Base-by-base conservation (phyloP, 139 green algal species). In the Parachlorella kessleri region DNA sequence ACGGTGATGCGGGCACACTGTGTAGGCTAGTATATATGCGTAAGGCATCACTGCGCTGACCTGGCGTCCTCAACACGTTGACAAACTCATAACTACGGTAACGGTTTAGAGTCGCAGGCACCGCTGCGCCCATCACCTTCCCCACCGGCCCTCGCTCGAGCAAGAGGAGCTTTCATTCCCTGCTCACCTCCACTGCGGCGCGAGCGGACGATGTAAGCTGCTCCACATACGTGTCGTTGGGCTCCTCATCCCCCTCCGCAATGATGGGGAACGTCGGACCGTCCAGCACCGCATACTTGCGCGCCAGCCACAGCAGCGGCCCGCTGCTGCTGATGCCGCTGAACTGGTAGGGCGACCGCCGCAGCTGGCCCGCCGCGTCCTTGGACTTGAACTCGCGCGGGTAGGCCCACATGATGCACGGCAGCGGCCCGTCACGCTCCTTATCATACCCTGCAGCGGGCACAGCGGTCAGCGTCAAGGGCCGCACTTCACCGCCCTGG, bases 211-310 rank as follows among this genome's bases (percentile, higher is more conserved):
- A 84, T 2, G 89, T 92, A 4, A 99, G 91, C 93, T 99, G 97
- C 88, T 99, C 88, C 53, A 98, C 81, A 80, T 96, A 99, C 0
- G 94, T 98, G 88, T 99, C 97, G 71, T 99, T 99, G 26, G 97
- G 93, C 80, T 98, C 94, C 55, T 92, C 88, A 3, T 90, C 88
- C 14, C 91, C 91, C 69, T 68, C 53, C 59, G 70, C 77, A 70
- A 82, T 55, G n/a, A 82, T 82, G 55, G 77, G 77, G 55, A 82
- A 82, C 40, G 55, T 55, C 2, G 77, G 75, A 97, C 92, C 97
- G 55, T 98, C 95, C 69, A 99, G 89, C 53, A 99, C 88, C 1
- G 96, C 94, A 78, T 98, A 99, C 23, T 93, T 92, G 5, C 86
- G 75, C 1, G 96, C 82, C 36, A 99, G 84, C 88, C 89, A 99